Conservation (phyloP, 2,329 filamentous ascomycete genomes). For the Fusarium pseudoanthophilum region DNA sequence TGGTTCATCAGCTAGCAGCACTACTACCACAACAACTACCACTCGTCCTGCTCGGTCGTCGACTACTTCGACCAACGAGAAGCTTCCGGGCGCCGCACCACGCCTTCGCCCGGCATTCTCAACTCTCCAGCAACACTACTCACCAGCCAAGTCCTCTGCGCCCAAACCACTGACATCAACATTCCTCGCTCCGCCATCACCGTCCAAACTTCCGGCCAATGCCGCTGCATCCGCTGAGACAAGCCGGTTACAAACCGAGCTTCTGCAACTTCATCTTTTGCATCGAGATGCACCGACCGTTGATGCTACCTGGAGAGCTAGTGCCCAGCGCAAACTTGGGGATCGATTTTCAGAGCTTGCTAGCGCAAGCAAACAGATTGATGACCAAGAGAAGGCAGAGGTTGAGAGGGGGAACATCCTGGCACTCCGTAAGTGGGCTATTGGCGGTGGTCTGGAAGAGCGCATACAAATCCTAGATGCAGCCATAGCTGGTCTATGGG, state of each 20-base stretch:
- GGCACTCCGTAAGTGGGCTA: constrained; percentile 64
- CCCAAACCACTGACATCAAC: constrained; percentile 71
- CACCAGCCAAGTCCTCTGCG: constrained; percentile 68
- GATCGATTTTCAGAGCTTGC: constrained; percentile 56
- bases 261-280: constrained; percentile 73
- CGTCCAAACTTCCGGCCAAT: constrained; percentile 70
- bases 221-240: constrained; percentile 68
- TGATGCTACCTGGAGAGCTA: constrained; percentile 63
- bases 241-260: constrained; percentile 68
- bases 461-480: constrained; percentile 68
- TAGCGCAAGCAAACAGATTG: constrained; percentile 49
- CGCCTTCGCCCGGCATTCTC: constrained; percentile 67
- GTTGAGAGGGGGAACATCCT: constrained; percentile 62
- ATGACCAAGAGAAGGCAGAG: constrained; percentile 53
- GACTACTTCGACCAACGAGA: constrained; percentile 33
- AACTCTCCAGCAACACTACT: constrained; percentile 74
- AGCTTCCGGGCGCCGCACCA: constrained; percentile 38
- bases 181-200: constrained; percentile 68
- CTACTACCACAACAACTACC: constrained; percentile 32
- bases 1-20: constrained; percentile 36
- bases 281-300: constrained; percentile 64
- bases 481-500: constrained; percentile 67
- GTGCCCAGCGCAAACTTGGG: constrained; percentile 62
- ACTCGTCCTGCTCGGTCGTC: constrained; percentile 31
- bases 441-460: constrained; percentile 59